phyloP scores from a whole-genome alignment of 805 yeast genomes.

The Candida manassasensis region DNA sequence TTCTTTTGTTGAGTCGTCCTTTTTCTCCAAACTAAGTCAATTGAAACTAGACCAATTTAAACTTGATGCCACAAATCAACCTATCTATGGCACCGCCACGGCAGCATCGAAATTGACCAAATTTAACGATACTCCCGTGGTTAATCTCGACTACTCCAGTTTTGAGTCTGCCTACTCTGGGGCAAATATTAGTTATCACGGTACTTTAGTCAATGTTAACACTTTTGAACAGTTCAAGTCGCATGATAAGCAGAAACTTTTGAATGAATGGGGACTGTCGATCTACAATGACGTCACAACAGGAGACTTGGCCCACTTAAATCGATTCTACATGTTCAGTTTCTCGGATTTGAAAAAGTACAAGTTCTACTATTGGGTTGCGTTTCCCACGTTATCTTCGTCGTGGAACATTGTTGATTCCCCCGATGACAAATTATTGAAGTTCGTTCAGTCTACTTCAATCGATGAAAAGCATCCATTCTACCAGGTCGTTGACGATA shows the following conservation, averaged over 20 bases:
- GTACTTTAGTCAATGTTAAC: slow-evolving; percentile 56
- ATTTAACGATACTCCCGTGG: slow-evolving; percentile 30
- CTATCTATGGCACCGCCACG: slow-evolving; percentile 41
- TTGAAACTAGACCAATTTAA: slow-evolving; percentile 71
- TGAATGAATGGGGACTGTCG: slow-evolving; percentile 38
- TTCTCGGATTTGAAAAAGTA: slow-evolving; percentile 89
- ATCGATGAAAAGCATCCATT: slow-evolving; percentile 8
- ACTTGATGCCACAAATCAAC: slow-evolving; percentile 47
- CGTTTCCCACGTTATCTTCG: slow-evolving; percentile 61
- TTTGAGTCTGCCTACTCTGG: slow-evolving; percentile 12
- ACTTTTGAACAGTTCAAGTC: slow-evolving; percentile 81
- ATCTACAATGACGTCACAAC: slow-evolving; percentile 21
- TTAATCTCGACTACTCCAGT: slow-evolving; percentile 32
- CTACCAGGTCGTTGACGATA: slow-evolving; percentile 11
- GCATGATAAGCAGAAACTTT: slow-evolving; percentile 55
- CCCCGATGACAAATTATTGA: not conserved
- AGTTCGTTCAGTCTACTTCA: not conserved
- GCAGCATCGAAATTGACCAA: slow-evolving; percentile 31
- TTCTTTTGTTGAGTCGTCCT: slow-evolving; percentile 81
- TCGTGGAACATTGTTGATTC: slow-evolving; percentile 38
- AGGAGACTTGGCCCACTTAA: slow-evolving; percentile 29
- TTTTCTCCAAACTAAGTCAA: slow-evolving; percentile 71
- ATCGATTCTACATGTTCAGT: slow-evolving; percentile 41
- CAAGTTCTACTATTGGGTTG: slow-evolving; percentile 86
- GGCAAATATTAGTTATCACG: slow-evolving; percentile 21